Base-by-base conservation (phyloP, 345 rosid species). In the Rhizophora apiculata region DNA sequence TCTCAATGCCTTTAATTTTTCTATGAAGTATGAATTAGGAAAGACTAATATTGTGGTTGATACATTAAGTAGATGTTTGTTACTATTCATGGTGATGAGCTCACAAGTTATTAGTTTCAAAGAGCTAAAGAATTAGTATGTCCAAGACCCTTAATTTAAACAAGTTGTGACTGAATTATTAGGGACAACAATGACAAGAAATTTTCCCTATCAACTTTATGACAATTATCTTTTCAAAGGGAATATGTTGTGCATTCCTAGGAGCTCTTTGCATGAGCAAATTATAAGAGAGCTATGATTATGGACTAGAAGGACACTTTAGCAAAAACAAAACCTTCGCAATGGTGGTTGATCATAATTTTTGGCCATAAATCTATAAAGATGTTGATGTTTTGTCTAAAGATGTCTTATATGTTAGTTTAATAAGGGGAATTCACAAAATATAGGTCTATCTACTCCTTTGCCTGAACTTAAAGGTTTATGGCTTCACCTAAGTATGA, bases 261-360 rank as follows among this genome's bases (percentile, higher is more conserved):
- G 61, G 5, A n/a, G 10, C 16, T 70, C 59, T 49, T 46, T 27
- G 18, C 4, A 30, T 4, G 29, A 59, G 49, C 49, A 60, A 22
- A 26, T 61, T 8, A 58, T 43, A 57, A 29, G 51, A 34, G 70
- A 74, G 31, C 54, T 69, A 74, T 31, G 32, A 19, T 3, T 49
- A 30, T 68, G 61, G 70, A 37, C 57, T 74, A 7, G 1, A 8
- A 20, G 54, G 39, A 27, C 68, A 68, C 56, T 74, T 62, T 13
- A 24, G 67, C 1, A 29, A 22, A 0, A 55, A 56, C 7, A 62
- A 72, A 26, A 63, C 8, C 8, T 26, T 64, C 9, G 11, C 39
- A 29, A 58, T 32, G 69, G 65, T 69, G 24, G 13, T 19, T 18
- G 6, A 63, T 27, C 29, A 0, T 52, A 34, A 32, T 26, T 43